phyloP scores from a whole-genome alignment of 2,329 filamentous ascomycete species.

The Botrytis elliptica region DNA sequence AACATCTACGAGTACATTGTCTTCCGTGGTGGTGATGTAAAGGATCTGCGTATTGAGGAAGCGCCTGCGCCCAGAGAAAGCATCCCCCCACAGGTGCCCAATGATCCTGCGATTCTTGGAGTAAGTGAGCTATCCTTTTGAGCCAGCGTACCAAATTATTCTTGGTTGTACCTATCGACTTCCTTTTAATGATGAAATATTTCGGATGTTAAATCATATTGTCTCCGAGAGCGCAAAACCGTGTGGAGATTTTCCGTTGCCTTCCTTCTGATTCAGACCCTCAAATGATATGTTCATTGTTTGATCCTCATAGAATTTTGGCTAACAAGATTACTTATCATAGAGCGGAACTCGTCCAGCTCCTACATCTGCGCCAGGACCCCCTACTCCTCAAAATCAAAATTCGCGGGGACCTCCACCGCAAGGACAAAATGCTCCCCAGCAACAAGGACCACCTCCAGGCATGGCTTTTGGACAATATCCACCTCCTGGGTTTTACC shows the following conservation, averaged over 20 bases:
- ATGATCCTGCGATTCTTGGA: slow-evolving; percentile 94
- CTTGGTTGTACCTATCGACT: slow-evolving; percentile 1
- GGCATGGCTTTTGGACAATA: slow-evolving; percentile 42
- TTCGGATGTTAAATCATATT: slow-evolving; percentile 92
- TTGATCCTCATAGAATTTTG: slow-evolving; percentile 28
- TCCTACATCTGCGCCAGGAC: slow-evolving; percentile 21
- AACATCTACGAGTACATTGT: slow-evolving; percentile 98
- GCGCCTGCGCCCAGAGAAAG: slow-evolving; percentile 71
- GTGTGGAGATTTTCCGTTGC: slow-evolving; percentile 98
- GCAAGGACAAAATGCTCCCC: slow-evolving; percentile 27
- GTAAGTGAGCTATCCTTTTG: slow-evolving; percentile 62
- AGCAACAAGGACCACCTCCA: slow-evolving; percentile 23
- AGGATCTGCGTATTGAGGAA: slow-evolving; percentile 93
- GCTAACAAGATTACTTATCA: slow-evolving; percentile 37
- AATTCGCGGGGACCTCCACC: slow-evolving; percentile 23
- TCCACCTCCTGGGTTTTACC: slow-evolving; percentile 41
- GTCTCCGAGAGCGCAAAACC: slow-evolving; percentile 90
- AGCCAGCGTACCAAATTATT: slow-evolving; percentile 20
- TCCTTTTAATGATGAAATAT: slow-evolving; percentile 79
- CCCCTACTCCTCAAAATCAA: slow-evolving; percentile 28
- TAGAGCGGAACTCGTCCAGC: slow-evolving; percentile 45
- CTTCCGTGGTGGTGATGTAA: slow-evolving; percentile 96
- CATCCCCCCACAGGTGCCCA: slow-evolving; percentile 74
- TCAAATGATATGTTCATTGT: slow-evolving; percentile 21
- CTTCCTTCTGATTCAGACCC: slow-evolving; percentile 87